These are phyloP conservation scores for Yarrowia phangngaensis DNA, from an alignment of 805 yeast species.

Conservation along the genomic window DNA sequence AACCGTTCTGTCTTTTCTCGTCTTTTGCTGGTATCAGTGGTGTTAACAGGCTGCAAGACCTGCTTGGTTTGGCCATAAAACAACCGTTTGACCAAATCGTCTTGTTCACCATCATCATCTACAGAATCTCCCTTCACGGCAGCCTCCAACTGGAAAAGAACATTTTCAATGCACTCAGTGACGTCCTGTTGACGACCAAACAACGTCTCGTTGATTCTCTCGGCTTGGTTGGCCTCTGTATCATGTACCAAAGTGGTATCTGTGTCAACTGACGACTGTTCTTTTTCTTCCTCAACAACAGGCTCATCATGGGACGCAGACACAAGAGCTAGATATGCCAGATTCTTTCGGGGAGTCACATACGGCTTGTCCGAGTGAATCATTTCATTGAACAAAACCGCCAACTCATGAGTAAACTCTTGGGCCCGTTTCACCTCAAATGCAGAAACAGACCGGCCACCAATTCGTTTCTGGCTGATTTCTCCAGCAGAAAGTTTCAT, in stretches of 20 bases:
- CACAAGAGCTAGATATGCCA: slow-evolving; percentile 79
- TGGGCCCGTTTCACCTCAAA: slow-evolving; percentile 75
- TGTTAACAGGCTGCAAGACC: slow-evolving; percentile 46
- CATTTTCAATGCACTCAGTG: slow-evolving; percentile 94
- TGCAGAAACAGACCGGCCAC: slow-evolving; percentile 79
- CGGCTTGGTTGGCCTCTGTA: slow-evolving; percentile 5
- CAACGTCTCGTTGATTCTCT: slow-evolving; percentile 45
- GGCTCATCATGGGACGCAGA: slow-evolving; percentile 32
- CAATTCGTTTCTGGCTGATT: slow-evolving; percentile 61
- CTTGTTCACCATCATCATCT: slow-evolving; percentile 73
- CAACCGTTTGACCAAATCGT: slow-evolving; percentile 70
- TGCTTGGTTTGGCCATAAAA: slow-evolving; percentile 88
- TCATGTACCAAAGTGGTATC: slow-evolving; percentile 7
- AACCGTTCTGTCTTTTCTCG: slow-evolving; percentile 68
- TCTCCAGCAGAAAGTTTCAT: slow-evolving; percentile 33
- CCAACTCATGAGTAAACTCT: slow-evolving; percentile 72
- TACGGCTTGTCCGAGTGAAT: slow-evolving; percentile 58
- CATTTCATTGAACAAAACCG: slow-evolving; percentile 66
- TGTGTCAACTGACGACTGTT: slow-evolving; percentile 8
- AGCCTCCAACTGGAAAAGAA: slow-evolving; percentile 83
- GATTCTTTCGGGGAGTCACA: slow-evolving; percentile 75
- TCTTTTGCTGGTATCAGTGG: slow-evolving; percentile 38
- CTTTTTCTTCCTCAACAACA: background rate
- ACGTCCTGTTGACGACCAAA: slow-evolving; percentile 92
- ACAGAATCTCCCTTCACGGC: slow-evolving; percentile 65